These are phyloP conservation scores for Styphnolobium japonicum DNA, from an alignment of 306 rosid genomes.

Conservation along the genomic window DNA sequence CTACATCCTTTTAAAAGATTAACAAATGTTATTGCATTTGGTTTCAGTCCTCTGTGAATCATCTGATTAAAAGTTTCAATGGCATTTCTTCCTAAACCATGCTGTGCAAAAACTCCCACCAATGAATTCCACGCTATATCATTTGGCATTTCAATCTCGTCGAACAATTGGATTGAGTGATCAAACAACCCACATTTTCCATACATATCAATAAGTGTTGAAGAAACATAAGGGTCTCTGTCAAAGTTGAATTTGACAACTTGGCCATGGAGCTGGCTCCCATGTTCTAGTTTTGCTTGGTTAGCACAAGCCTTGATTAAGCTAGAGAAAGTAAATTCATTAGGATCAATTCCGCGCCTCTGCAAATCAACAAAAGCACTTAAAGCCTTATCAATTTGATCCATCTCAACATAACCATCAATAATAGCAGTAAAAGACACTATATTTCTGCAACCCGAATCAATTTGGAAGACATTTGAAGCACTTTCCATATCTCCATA, in stretches of 20 bases:
- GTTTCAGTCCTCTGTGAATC: slow-evolving; percentile 40
- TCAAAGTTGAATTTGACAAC: slow-evolving; percentile 47
- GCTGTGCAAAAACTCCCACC: slow-evolving; percentile 46
- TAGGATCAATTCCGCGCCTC: slow-evolving; percentile 47
- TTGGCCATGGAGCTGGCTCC: slow-evolving; percentile 60
- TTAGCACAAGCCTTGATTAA: slow-evolving; percentile 59
- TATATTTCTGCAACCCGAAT: slow-evolving; percentile 33
- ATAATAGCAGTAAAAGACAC: slow-evolving; percentile 53
- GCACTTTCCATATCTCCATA: slow-evolving; percentile 52
- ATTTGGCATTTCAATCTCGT: slow-evolving; percentile 35
- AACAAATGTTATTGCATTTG: slow-evolving; percentile 50
- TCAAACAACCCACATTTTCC: slow-evolving; percentile 58
- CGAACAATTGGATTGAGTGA: slow-evolving; percentile 39
- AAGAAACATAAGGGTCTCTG: slow-evolving; percentile 45
- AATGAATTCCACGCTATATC: slow-evolving; percentile 52
- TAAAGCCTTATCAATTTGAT: slow-evolving; percentile 40
- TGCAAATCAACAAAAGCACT: slow-evolving; percentile 39
- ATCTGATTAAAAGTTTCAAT: slow-evolving; percentile 35
- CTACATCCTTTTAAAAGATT: slow-evolving; percentile 57
- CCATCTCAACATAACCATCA: slow-evolving; percentile 49
- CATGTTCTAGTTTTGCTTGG: slow-evolving; percentile 54
- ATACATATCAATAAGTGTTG: slow-evolving; percentile 58
- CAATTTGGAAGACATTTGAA: slow-evolving; percentile 34
- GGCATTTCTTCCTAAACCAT: slow-evolving; percentile 54
- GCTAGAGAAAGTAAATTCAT: slow-evolving; percentile 63